Evolutionary conservation across 495 filamentous ascomycete genomes (phyloP), one percentile per base, ranked within the genome.

Genomic region (Melanomma pulvis-pyrius): DNA sequence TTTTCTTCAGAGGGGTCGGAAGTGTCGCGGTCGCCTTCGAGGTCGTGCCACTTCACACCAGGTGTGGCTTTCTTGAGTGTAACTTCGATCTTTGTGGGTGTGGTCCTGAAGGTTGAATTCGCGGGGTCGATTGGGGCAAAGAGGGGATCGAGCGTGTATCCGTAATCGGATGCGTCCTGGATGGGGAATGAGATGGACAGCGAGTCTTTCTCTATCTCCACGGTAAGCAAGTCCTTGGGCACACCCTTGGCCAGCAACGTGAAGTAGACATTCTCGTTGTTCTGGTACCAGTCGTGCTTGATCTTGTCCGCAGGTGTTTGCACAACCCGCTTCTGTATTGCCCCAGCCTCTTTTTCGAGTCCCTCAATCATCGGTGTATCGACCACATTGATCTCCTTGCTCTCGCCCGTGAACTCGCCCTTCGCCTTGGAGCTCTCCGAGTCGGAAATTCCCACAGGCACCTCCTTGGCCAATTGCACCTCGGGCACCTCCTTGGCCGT

Each of bases 1-100:
- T 57, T 52, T 28, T 68, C 48, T 56, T 67, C 34, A 11, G 71
- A 55, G 0, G 70, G 65, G 34, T 70, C 57, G 39, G 59, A 58
- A 60, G 46, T 39, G 17, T 34, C 79, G 74, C 5, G 79, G 61
- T 61, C 75, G 8, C 79, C 80, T 79, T 92, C 90, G 2, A 96
- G 84, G 3, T 80, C 69, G 9, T 79, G 75, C 94, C 94, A 98
- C 75, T 93, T 97, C 22, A 85, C 76, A 2, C 88, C 89, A 0
- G 84, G 76, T 0, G 64, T 80, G 26, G 79, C 75, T 76, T 98
- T 98, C 28, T 80, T 80, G 25, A 98, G 81, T 1, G 80, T 80
- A 30, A 98, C 78, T 75, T 98, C 94, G 57, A 98, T 86, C 76
- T 98, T 98, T 53, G 89, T 90, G 5, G 88, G 80, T 49, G 90